Evolutionary conservation across 2,329 filamentous ascomycete genomes (phyloP).

Genomic region (Aureobasidium sp.): DNA sequence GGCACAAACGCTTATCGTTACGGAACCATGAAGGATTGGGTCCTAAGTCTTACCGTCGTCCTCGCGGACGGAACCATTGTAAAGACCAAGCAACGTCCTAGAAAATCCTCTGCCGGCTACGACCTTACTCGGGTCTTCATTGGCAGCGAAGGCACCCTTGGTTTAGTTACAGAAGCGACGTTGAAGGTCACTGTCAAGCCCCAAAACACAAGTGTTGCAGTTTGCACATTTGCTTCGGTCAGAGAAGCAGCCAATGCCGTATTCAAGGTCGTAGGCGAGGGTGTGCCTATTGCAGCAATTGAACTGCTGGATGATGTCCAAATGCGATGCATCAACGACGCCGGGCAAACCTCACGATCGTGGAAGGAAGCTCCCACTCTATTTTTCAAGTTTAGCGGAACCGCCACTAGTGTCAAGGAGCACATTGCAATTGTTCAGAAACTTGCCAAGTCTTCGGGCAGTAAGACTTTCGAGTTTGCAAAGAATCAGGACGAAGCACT

Average conservation of each 20-base stretch:
- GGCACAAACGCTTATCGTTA: slow-evolving; percentile 90
- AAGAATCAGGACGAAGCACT: slow-evolving; percentile 56
- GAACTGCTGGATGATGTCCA: slow-evolving; percentile 90
- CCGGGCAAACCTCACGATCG: slow-evolving; percentile 54
- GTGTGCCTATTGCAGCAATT: slow-evolving; percentile 81
- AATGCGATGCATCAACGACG: slow-evolving; percentile 67
- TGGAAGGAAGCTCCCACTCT: slow-evolving; percentile 67
- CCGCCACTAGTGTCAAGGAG: slow-evolving; percentile 64
- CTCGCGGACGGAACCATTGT: slow-evolving; percentile 84
- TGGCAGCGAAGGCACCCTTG: slow-evolving; percentile 85
- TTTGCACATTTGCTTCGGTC: slow-evolving; percentile 58
- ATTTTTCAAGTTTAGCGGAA: slow-evolving; percentile 71
- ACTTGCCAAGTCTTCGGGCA: slow-evolving; percentile 52
- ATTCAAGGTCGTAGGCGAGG: slow-evolving; percentile 68
- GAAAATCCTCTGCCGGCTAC: slow-evolving; percentile 87
- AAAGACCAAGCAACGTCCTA: slow-evolving; percentile 78
- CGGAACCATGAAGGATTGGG: slow-evolving; percentile 94
- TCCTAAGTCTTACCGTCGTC: slow-evolving; percentile 77
- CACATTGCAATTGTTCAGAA: slow-evolving; percentile 63
- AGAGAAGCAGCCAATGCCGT: slow-evolving; percentile 73
- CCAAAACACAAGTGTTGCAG: slow-evolving; percentile 71
- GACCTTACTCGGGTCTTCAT: slow-evolving; percentile 86
- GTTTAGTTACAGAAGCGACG: slow-evolving; percentile 83
- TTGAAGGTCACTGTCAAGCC: slow-evolving; percentile 80
- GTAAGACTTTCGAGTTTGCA: slow-evolving; percentile 64